Percentiles rank a stretch among this genome's conserved stretches.
These are phyloP conservation scores for Coelastrella sp. DNA, from an alignment of 139 green algal species.

Conservation along the genomic window DNA sequence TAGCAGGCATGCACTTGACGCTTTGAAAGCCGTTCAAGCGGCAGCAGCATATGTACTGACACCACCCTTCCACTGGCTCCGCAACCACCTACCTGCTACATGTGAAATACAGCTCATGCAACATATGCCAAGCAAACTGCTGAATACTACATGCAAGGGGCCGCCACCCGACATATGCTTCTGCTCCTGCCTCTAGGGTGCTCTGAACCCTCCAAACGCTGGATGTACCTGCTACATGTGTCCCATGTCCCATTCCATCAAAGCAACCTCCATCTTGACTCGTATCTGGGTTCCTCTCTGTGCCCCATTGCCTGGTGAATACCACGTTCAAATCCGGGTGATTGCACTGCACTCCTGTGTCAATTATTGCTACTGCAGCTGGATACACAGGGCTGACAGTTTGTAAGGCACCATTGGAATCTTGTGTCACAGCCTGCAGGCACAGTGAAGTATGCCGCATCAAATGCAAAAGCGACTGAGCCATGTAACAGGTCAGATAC, in stretches of 20 bases:
- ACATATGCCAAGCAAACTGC: too few relatives aligned
- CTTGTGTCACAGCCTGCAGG: background rate
- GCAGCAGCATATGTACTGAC: too few relatives aligned
- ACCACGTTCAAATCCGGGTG: constrained; percentile 21
- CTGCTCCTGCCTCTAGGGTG: too few relatives aligned
- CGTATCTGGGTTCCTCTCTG: background rate
- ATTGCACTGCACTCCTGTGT: constrained; percentile 22
- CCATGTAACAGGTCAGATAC: too few relatives aligned
- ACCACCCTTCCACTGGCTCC: too few relatives aligned
- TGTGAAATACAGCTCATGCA: too few relatives aligned
- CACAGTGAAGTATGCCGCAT: background rate
- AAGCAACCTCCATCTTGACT: background rate
- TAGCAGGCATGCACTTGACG: too few relatives aligned
- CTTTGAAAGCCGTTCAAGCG: too few relatives aligned
- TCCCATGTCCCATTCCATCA: constrained; percentile 29
- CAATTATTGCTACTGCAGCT: background rate
- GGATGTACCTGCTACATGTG: constrained; percentile 13
- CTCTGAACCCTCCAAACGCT: background rate
- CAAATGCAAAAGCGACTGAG: too few relatives aligned
- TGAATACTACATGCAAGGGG: too few relatives aligned
- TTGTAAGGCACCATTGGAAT: background rate
- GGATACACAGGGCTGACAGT: background rate
- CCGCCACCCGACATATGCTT: too few relatives aligned
- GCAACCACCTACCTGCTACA: too few relatives aligned
- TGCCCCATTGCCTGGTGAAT: background rate